Percentiles rank a stretch among this genome's conserved stretches.
These are phyloP conservation scores for Strombidium stylifer DNA, from an alignment of 73 alveolate genomes.

Conservation along the genomic window DNA sequence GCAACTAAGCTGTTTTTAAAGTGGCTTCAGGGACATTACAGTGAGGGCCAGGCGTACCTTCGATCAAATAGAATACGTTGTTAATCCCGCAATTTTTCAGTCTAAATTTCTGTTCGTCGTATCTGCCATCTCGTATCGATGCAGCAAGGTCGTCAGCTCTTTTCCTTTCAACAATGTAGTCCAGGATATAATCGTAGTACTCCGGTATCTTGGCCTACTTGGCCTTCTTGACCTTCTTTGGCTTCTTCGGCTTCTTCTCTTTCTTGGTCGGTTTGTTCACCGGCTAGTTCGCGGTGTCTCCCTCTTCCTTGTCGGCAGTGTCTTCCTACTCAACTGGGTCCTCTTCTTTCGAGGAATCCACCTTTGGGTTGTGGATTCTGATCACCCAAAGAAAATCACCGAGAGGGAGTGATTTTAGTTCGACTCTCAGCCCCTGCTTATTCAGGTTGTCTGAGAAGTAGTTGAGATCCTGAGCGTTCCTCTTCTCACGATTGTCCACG, in stretches of 20 bases:
- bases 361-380: too few species aligned
- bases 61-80: conserved; percentile 83
- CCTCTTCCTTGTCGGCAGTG: too few species aligned
- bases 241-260: conserved; percentile 18
- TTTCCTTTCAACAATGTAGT: conserved; percentile 87
- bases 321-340: too few species aligned
- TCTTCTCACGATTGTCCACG: conserved; percentile 61
- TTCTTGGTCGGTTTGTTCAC: background rate
- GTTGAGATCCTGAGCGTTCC: conserved; percentile 15
- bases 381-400: conserved; percentile 83
- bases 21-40: conserved; percentile 35
- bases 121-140: conserved; percentile 87
- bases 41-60: conserved; percentile 65
- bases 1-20: conserved; percentile 56
- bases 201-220: conserved; percentile 54
- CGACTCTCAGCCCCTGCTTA: conserved; percentile 15
- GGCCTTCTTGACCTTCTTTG: conserved; percentile 10
- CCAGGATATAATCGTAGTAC: conserved; percentile 74
- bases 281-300: background rate
- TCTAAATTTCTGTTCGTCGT: conserved; percentile 87
- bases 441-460: conserved; percentile 41
- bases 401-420: conserved; percentile 48
- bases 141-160: conserved; percentile 92
- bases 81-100: conserved; percentile 72
- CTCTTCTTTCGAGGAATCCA: too few species aligned